Percentiles rank a stretch among this genome's conserved stretches.
These are phyloP conservation scores for Alternaria rosae DNA, from an alignment of 2,329 filamentous ascomycete genomes.

Conservation along the genomic window DNA sequence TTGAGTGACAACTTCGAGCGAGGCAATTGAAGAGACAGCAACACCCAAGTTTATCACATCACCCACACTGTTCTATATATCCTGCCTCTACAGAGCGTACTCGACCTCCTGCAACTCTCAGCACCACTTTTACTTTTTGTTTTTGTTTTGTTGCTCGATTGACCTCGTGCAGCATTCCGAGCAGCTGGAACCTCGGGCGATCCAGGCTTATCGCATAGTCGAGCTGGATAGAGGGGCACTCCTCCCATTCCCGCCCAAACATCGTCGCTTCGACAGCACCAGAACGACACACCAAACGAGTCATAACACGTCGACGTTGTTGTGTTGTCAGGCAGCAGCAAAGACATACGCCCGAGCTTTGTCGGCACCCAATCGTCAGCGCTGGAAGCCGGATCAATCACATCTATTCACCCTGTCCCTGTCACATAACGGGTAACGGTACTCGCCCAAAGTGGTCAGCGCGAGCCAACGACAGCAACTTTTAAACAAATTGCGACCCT, in stretches of 20 bases:
- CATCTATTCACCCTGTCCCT: constrained; percentile 39
- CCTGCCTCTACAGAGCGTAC: neutral
- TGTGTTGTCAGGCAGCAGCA: constrained; percentile 44
- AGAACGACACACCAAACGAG: constrained; percentile 13
- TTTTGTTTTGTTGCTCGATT: constrained; percentile 12
- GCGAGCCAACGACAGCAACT: constrained; percentile 30
- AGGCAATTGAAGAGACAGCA: constrained; percentile 9
- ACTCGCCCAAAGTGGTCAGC: constrained; percentile 34
- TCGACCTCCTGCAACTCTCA: neutral
- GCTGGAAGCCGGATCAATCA: constrained; percentile 30
- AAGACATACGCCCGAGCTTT: constrained; percentile 30
- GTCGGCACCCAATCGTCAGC: constrained; percentile 41
- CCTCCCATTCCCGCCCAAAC: constrained; percentile 13
- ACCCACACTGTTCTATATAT: neutral
- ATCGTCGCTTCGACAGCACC: constrained; percentile 16
- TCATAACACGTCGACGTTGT: constrained; percentile 17
- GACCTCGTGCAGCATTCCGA: constrained; percentile 24
- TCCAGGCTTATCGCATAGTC: constrained; percentile 45
- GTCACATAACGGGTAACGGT: constrained; percentile 23
- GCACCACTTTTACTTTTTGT: neutral
- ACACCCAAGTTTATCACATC: constrained; percentile 18
- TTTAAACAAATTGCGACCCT: constrained; percentile 30
- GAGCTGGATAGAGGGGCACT: constrained; percentile 29
- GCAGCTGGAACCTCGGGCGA: constrained; percentile 41
- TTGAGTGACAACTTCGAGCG: constrained; percentile 23